phyloP scores from a whole-genome alignment of 2,329 filamentous ascomycete genomes.

The Penicillium sp. region DNA sequence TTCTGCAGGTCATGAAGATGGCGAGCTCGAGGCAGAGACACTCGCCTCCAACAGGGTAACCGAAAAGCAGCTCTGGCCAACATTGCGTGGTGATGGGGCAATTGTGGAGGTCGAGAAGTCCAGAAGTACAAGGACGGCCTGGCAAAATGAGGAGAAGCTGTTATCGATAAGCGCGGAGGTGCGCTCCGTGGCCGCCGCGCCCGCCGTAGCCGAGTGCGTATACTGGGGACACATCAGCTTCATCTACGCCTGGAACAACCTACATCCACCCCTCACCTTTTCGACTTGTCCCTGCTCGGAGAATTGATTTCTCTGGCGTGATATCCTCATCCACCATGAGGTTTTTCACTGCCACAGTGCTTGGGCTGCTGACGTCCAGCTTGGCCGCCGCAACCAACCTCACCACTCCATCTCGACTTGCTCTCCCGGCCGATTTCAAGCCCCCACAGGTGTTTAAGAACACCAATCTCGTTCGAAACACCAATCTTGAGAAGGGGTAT shows the following conservation, averaged over 20 bases:
- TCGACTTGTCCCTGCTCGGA: conserved; percentile 18
- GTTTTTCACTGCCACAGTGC: conserved; percentile 43
- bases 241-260: conserved; percentile 15
- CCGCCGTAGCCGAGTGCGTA: conserved; percentile 32
- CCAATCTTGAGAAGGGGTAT: conserved; percentile 93
- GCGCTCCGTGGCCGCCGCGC: conserved; percentile 39
- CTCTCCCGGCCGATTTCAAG: conserved; percentile 63
- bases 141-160: conserved; percentile 27
- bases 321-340: conserved; percentile 44
- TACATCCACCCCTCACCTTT: conserved; percentile 19
- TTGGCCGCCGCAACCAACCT: conserved; percentile 36
- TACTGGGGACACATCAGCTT: conserved; percentile 42
- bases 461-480: conserved; percentile 83
- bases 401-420: conserved; percentile 36
- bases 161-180: conserved; percentile 34
- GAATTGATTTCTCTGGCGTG: conserved; percentile 31
- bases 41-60: conserved; percentile 20
- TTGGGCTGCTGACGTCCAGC: conserved; percentile 41
- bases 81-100: conserved; percentile 12
- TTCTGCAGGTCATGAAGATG: conserved; percentile 35
- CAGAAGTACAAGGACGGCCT: conserved; percentile 4
- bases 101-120: conserved; percentile 2
- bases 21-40: conserved; percentile 22
- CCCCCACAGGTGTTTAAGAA: conserved; percentile 94
- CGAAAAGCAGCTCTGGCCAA: conserved; percentile 28